Conservation (phyloP, 805 yeast genomes). For the Kluyveromyces dobzhanskii region DNA sequence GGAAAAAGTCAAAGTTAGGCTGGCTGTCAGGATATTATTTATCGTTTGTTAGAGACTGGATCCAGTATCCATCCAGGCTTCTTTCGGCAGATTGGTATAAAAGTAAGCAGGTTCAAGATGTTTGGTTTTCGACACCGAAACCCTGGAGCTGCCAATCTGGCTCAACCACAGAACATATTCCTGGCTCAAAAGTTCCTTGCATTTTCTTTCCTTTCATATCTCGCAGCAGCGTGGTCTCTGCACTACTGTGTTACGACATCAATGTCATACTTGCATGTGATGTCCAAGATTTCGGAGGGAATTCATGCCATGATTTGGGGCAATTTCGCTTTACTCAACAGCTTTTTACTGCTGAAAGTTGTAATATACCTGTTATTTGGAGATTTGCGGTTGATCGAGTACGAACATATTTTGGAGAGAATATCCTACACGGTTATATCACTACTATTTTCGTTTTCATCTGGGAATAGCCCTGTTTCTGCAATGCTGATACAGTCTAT, state of each 20-base stretch:
- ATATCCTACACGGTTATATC: conserved; percentile 58
- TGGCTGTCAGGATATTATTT: too few relatives aligned
- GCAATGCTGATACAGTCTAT: conserved; percentile 26
- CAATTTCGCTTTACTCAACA: conserved; percentile 37
- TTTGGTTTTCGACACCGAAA: background rate
- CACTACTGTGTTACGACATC: conserved; percentile 19
- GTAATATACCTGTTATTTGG: conserved; percentile 60
- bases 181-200: conserved; percentile 5
- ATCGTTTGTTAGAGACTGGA: too few relatives aligned
- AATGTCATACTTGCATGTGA: conserved; percentile 33
- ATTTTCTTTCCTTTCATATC: conserved; percentile 13
- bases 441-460: conserved; percentile 47
- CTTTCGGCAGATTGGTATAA: too few relatives aligned
- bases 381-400: conserved; percentile 61
- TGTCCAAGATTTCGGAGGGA: conserved; percentile 45
- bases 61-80: too few relatives aligned
- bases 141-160: background rate
- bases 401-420: conserved; percentile 63
- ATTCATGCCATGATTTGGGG: conserved; percentile 34
- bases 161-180: background rate
- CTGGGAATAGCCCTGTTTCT: conserved; percentile 39
- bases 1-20: too few relatives aligned
- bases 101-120: too few relatives aligned
- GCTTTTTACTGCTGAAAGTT: conserved; percentile 36
- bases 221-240: conserved; percentile 14